Percentiles rank a stretch among this genome's conserved stretches.
These are phyloP conservation scores for Rickenella mellea DNA, from an alignment of 768 basidiomycete genomes.

Conservation along the genomic window DNA sequence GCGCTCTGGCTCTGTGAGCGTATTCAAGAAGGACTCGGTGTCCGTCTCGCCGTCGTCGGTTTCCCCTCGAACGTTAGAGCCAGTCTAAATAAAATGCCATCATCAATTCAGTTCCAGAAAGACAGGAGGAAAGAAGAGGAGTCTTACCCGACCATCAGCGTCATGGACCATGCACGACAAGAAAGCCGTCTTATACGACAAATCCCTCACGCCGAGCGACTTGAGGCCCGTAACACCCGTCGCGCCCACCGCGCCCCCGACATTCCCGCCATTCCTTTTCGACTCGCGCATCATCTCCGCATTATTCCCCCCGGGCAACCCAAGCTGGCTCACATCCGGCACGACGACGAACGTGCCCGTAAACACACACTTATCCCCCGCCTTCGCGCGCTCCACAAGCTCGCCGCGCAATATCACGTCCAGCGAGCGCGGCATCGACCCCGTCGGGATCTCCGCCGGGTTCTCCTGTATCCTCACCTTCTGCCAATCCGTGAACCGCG, in stretches of 20 bases:
- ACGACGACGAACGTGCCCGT: conserved; percentile 98
- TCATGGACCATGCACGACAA: conserved; percentile 96
- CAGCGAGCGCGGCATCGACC: conserved; percentile 94
- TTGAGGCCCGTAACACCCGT: conserved; percentile 92
- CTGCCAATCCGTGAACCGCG: conserved; percentile 98
- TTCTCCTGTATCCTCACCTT: conserved; percentile 99
- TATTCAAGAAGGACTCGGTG: conserved; percentile 77
- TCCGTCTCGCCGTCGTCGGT: conserved; percentile 70
- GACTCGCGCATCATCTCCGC: conserved; percentile 87
- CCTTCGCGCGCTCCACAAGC: conserved; percentile 97
- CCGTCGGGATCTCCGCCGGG: conserved; percentile 96
- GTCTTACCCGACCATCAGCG: conserved; percentile 75
- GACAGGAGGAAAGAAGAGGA: neutral
- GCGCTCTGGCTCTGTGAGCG: conserved; percentile 88
- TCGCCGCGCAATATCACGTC: conserved; percentile 94
- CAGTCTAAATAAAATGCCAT: conserved; percentile 42
- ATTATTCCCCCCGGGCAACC: conserved; percentile 87
- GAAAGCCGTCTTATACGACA: conserved; percentile 98
- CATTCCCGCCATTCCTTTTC: conserved; percentile 47
- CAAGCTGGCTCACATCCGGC: conserved; percentile 94
- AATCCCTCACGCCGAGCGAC: conserved; percentile 85
- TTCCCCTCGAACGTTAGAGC: conserved; percentile 86
- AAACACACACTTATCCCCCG: conserved; percentile 97
- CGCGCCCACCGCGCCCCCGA: conserved; percentile 57
- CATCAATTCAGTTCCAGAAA: conserved; percentile 4